These are phyloP conservation scores for Huntiella decipiens DNA, from an alignment of 2,329 filamentous ascomycete genomes.

Conservation along the genomic window DNA sequence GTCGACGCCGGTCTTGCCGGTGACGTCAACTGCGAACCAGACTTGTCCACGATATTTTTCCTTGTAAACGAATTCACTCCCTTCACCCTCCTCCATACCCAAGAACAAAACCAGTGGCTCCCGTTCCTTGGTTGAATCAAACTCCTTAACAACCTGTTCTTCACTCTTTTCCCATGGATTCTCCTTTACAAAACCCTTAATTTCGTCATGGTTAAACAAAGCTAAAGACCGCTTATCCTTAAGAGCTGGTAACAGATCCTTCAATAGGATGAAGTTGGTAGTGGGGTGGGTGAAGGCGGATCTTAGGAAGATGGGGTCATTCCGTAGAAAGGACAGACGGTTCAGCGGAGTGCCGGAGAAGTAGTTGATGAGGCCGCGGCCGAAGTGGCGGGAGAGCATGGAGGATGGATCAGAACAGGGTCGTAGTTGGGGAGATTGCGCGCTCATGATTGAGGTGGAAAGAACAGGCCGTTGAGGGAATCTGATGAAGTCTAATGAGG, in stretches of 20 bases:
- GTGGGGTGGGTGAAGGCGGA: conserved; percentile 45
- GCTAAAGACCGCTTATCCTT: conserved; percentile 37
- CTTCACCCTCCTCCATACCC: conserved; percentile 50
- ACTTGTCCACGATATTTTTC: conserved; percentile 55
- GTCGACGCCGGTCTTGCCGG: conserved; percentile 40
- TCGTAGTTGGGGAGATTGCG: conserved; percentile 13
- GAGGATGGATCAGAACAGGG: conserved; percentile 25
- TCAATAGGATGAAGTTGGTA: conserved; percentile 58
- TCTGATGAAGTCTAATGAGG: too few species aligned
- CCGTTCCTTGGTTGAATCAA: conserved; percentile 47
- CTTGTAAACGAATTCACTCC: conserved; percentile 37
- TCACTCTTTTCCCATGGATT: conserved; percentile 56
- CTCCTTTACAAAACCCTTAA: conserved; percentile 49
- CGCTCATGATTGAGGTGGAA: conserved; percentile 1
- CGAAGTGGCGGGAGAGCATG: conserved; percentile 60
- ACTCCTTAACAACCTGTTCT: conserved; percentile 51
- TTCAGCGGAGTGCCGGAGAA: conserved; percentile 64
- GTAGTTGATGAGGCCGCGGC: conserved; percentile 66
- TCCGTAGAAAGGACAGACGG: conserved; percentile 58
- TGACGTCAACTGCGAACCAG: conserved; percentile 81
- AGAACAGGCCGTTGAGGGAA: background rate
- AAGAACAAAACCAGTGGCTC: conserved; percentile 62
- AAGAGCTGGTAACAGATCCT: conserved; percentile 57
- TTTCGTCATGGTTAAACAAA: conserved; percentile 48
- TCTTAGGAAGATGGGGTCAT: conserved; percentile 50